Evolutionary conservation across 1,139 yeast species (phyloP).

Genomic region (Tardiomyces blankii): DNA sequence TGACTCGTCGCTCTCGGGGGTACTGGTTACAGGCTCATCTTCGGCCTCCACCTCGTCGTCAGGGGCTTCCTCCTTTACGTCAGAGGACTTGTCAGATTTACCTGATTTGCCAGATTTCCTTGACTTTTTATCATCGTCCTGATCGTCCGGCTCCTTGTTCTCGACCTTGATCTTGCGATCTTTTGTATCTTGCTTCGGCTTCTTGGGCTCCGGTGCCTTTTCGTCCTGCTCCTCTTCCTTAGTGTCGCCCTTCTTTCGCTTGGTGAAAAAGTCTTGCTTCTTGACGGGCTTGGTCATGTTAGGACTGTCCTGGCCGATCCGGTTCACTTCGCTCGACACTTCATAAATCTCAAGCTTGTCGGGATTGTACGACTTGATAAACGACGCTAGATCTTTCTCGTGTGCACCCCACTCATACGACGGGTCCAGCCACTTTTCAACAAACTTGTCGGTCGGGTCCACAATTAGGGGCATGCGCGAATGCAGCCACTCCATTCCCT

Average conservation of each 20-base stretch:
- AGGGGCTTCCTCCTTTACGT: no score
- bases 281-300: slow-evolving; percentile 34
- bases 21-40: no score
- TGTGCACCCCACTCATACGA: slow-evolving; percentile 17
- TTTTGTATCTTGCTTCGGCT: background rate
- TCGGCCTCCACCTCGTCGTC: no score
- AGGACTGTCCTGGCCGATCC: slow-evolving; percentile 38
- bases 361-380: slow-evolving; percentile 30
- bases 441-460: slow-evolving; percentile 40
- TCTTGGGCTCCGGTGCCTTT: background rate
- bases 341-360: slow-evolving; percentile 39
- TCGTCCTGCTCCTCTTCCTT: background rate
- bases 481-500: slow-evolving; percentile 54
- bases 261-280: background rate
- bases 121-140: no score
- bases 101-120: no score
- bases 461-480: slow-evolving; percentile 65
- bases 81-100: no score
- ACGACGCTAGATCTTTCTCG: slow-evolving; percentile 30
- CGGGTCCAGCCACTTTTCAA: slow-evolving; percentile 56
- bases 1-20: no score
- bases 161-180: no score
- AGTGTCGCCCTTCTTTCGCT: background rate
- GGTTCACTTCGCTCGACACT: slow-evolving; percentile 60
- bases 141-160: no score